A percentile compares a stretch with the other conserved stretches of the same genome.
phyloP scores from a whole-genome alignment of 768 basidiomycete genomes.

The Pisolithus albus region DNA sequence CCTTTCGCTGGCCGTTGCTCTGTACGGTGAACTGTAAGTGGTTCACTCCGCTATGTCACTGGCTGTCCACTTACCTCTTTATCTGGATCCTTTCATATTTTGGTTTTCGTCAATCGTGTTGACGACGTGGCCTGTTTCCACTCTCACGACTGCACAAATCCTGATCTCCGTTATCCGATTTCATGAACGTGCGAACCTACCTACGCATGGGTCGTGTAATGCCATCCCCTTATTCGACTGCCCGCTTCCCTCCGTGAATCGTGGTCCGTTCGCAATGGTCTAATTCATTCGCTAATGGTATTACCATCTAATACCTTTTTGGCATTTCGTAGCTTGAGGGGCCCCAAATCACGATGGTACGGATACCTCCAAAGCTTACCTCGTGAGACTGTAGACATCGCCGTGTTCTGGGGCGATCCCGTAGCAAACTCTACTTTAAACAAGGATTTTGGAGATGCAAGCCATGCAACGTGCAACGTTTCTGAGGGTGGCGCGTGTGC shows the following conservation, averaged over 20 bases:
- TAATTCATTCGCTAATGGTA: not conserved
- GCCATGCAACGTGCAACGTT: not conserved
- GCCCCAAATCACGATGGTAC: constrained; percentile 48
- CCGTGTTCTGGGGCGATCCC: constrained; percentile 51
- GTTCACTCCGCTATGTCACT: constrained; percentile 1
- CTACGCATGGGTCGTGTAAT: constrained; percentile 14
- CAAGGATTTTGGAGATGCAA: not conserved
- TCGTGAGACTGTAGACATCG: constrained; percentile 43
- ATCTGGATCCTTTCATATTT: not conserved
- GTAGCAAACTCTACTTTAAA: constrained; percentile 10
- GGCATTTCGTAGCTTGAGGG: constrained; percentile 36
- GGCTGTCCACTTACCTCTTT: constrained; percentile 2
- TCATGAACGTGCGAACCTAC: constrained; percentile 19
- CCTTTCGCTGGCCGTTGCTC: constrained; percentile 53
- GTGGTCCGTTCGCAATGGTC: constrained; percentile 13
- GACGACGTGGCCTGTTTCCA: not conserved
- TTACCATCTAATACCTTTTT: constrained; percentile 2
- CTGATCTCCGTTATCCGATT: constrained; percentile 10
- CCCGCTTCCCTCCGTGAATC: constrained; percentile 13
- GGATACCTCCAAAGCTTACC: constrained; percentile 65
- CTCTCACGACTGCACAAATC: not conserved
- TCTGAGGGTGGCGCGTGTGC: constrained; percentile 6
- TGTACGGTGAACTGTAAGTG: constrained; percentile 61
- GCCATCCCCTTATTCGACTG: constrained; percentile 2
- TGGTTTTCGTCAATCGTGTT: not conserved